Evolutionary conservation across 225 moss, liverwort and hornwort species (phyloP).

Genomic region (Sphagnum tenellum): DNA sequence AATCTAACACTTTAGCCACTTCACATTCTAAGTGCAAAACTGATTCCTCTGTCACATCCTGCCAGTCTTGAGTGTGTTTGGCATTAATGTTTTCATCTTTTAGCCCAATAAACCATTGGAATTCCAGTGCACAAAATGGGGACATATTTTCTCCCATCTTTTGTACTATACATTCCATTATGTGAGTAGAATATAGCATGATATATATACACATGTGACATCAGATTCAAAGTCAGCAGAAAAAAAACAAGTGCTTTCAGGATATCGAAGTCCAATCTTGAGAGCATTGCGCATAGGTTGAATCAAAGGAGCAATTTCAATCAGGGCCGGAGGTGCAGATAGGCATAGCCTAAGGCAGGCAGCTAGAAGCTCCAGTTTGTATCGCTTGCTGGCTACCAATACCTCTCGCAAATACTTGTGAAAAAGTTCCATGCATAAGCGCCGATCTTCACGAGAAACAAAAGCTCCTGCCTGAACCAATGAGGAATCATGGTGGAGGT

Average conservation of each 20-base stretch:
- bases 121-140: not conserved
- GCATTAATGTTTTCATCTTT: not conserved
- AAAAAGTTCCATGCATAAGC: slow-evolving; percentile 61
- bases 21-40: no score
- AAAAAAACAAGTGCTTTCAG: slow-evolving; percentile 8
- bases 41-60: no score
- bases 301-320: slow-evolving; percentile 60
- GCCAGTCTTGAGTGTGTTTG: no score
- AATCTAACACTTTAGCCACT: no score
- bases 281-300: slow-evolving; percentile 62
- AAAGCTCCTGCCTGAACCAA: slow-evolving; percentile 13
- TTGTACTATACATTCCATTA: no score
- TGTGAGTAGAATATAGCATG: no score
- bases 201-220: not conserved
- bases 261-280: slow-evolving; percentile 93
- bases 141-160: no score
- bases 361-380: slow-evolving; percentile 83
- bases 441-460: slow-evolving; percentile 37
- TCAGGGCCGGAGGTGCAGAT: slow-evolving; percentile 63
- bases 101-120: not conserved
- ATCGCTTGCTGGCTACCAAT: slow-evolving; percentile 76
- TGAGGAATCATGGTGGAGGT: not conserved
- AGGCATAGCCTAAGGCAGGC: slow-evolving; percentile 85
- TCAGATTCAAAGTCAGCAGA: no score
- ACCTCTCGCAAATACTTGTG: slow-evolving; percentile 74